phyloP scores from a whole-genome alignment of 768 basidiomycete species.

The Cystobasidium tubakii region DNA sequence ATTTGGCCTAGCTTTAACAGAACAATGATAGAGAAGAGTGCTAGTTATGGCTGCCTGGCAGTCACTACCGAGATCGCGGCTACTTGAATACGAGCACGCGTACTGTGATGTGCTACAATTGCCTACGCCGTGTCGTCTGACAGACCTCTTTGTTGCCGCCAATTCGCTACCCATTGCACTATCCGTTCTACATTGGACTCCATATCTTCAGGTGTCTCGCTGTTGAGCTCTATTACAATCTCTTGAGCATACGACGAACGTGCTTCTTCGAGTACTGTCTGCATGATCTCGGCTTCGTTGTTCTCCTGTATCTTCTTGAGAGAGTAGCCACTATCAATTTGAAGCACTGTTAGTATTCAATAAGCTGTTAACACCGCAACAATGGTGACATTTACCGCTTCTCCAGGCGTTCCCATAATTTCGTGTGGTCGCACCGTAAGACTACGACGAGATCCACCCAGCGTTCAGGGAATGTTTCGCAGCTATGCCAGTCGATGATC shows the following conservation, averaged over 20 bases:
- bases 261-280: constrained; percentile 82
- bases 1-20: neutral
- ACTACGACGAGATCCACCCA: constrained; percentile 96
- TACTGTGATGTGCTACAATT: no score
- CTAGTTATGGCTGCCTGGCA: no score
- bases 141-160: constrained; percentile 53
- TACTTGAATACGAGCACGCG: neutral
- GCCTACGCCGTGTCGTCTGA: neutral
- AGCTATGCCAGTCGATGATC: constrained; percentile 91
- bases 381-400: no score
- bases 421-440: constrained; percentile 76
- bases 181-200: constrained; percentile 81
- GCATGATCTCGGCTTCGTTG: constrained; percentile 97
- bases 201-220: constrained; percentile 70
- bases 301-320: constrained; percentile 96
- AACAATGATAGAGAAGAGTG: neutral
- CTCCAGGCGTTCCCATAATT: constrained; percentile 84
- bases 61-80: no score
- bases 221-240: constrained; percentile 76
- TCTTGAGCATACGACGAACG: constrained; percentile 74
- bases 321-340: constrained; percentile 64
- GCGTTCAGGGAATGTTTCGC: constrained; percentile 86
- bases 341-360: neutral
- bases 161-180: constrained; percentile 75
- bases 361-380: no score